phyloP scores from a whole-genome alignment of 2,329 filamentous ascomycete species.

The Diaporthe caulivora region DNA sequence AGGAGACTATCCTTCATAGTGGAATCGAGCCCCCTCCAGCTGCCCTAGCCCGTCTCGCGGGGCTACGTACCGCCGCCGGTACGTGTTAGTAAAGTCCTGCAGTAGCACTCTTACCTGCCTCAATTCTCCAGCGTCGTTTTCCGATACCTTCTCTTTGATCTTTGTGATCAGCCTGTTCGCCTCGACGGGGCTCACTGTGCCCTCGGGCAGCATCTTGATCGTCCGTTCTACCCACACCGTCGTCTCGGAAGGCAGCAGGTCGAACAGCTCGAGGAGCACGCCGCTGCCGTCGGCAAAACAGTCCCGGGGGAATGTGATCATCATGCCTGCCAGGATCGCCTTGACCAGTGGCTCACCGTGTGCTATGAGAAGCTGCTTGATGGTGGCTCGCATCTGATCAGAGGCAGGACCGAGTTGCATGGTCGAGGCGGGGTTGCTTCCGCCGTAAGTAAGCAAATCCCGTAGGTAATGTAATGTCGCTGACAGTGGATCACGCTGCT shows the following conservation, averaged over 20 bases:
- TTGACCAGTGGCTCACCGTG: constrained; percentile 86
- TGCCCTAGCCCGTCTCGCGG: constrained; percentile 90
- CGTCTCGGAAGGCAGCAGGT: constrained; percentile 84
- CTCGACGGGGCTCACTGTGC: constrained; percentile 84
- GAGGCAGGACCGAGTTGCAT: constrained; percentile 70
- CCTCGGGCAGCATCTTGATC: constrained; percentile 84
- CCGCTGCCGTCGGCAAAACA: constrained; percentile 96
- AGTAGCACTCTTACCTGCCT: constrained; percentile 86
- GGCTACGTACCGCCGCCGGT: constrained; percentile 94
- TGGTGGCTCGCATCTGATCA: constrained; percentile 76
- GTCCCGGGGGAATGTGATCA: constrained; percentile 97
- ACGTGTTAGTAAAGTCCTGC: constrained; percentile 97
- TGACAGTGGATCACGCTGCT: constrained; percentile 91
- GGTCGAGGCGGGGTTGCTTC: constrained; percentile 76
- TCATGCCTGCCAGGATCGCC: constrained; percentile 95
- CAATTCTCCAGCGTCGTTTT: constrained; percentile 70
- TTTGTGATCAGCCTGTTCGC: constrained; percentile 83
- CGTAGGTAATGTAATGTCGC: constrained; percentile 94
- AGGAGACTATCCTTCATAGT: constrained; percentile 72
- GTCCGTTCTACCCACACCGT: constrained; percentile 87
- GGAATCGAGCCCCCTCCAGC: constrained; percentile 88
- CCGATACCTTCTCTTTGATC: constrained; percentile 81
- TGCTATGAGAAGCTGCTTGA: constrained; percentile 77
- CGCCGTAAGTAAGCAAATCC: constrained; percentile 90
- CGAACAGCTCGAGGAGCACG: constrained; percentile 89